phyloP scores from a whole-genome alignment of 192 early-diverging fungal species.

The Umbelopsis isabellina region DNA sequence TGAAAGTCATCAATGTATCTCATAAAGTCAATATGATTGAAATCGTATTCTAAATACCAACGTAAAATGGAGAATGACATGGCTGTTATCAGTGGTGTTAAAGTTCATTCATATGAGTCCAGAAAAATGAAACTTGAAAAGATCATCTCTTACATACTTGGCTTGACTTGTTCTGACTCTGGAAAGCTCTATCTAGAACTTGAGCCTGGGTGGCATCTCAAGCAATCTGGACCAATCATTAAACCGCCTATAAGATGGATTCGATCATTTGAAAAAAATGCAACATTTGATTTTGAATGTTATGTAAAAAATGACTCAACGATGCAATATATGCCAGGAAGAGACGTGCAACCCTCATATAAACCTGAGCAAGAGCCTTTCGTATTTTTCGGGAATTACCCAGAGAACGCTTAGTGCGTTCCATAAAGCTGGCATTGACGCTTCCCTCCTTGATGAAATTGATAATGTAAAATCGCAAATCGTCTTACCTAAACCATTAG shows the following conservation, averaged over 20 bases:
- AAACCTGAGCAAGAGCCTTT: neutral
- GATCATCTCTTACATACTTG: neutral
- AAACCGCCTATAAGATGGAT: neutral
- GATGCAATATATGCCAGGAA: slow-evolving; percentile 4
- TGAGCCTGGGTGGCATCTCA: neutral
- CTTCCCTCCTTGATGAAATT: neutral
- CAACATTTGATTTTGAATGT: slow-evolving; percentile 1
- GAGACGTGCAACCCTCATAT: neutral
- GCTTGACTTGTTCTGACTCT: neutral
- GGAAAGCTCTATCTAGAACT: neutral
- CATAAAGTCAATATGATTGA: slow-evolving; percentile 27
- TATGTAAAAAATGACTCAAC: slow-evolving; percentile 9
- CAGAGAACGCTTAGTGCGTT: slow-evolving; percentile 5
- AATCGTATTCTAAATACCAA: slow-evolving; percentile 24
- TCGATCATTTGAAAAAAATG: neutral
- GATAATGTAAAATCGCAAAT: neutral
- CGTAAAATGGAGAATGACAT: slow-evolving; percentile 3
- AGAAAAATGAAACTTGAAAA: slow-evolving; percentile 7
- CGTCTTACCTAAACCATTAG: neutral
- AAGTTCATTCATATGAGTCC: neutral
- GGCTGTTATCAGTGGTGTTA: slow-evolving; percentile 4
- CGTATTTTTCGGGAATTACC: slow-evolving; percentile 6
- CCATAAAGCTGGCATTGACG: neutral
- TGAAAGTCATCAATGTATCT: slow-evolving; percentile 26
- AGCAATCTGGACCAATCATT: neutral